phyloP scores from a whole-genome alignment of 352 stramenopile species.

The Globisporangium solare region DNA sequence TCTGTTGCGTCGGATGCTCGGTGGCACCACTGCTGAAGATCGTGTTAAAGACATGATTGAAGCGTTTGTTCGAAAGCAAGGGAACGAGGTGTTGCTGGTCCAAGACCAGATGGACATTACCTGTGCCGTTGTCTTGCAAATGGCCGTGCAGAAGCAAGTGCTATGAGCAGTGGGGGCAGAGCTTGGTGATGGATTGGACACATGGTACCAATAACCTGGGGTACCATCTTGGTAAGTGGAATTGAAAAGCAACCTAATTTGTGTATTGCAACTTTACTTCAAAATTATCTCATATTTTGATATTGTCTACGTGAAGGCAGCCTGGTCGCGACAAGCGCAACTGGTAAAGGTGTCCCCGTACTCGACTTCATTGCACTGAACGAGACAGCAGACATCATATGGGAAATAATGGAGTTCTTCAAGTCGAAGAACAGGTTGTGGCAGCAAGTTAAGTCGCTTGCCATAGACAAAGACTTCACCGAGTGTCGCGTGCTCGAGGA shows the following conservation, averaged over 20 bases:
- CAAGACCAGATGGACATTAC: slow-evolving; percentile 19
- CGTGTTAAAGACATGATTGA: too few species aligned
- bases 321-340: slow-evolving; percentile 18
- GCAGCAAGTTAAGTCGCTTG: slow-evolving; percentile 4
- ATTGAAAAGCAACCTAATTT: too few species aligned
- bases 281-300: too few species aligned
- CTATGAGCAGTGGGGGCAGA: slow-evolving; percentile 18
- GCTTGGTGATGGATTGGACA: slow-evolving; percentile 22
- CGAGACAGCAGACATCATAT: slow-evolving; percentile 16
- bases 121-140: slow-evolving; percentile 13
- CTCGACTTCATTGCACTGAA: slow-evolving; percentile 18
- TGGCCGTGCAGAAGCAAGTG: slow-evolving; percentile 14
- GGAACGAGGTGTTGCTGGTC: background rate
- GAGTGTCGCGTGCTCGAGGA: slow-evolving; percentile 16
- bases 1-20: too few species aligned
- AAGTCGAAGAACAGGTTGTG: slow-evolving; percentile 18
- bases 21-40: too few species aligned
- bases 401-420: slow-evolving; percentile 13
- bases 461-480: slow-evolving; percentile 24
- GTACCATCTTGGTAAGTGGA: slow-evolving; percentile 5
- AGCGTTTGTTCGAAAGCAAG: too few species aligned
- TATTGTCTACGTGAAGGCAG: slow-evolving; percentile 1
- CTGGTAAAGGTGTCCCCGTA: slow-evolving; percentile 15
- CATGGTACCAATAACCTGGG: slow-evolving; percentile 18
- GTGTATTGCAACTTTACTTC: too few species aligned